Percentiles rank a stretch among this genome's conserved stretches.
phyloP scores from a whole-genome alignment of 148 eudicot genomes.

The Vaccinium darrowii region DNA sequence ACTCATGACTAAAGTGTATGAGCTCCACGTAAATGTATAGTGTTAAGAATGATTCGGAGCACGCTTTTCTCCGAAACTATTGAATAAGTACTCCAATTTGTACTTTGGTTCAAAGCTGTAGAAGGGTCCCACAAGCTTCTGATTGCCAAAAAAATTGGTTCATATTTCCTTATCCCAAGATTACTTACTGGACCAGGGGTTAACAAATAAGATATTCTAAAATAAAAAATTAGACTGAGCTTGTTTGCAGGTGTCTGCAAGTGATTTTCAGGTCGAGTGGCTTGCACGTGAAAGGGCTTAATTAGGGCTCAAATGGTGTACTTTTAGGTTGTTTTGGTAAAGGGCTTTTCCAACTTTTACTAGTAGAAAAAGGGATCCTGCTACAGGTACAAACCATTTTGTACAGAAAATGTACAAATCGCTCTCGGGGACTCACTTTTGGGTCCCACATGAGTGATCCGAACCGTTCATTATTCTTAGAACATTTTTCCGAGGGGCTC shows the following conservation, averaged over 20 bases:
- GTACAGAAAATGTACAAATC: too few relatives aligned
- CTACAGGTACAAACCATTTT: too few relatives aligned
- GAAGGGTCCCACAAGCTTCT: background rate
- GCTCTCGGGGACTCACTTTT: too few relatives aligned
- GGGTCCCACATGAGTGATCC: too few relatives aligned
- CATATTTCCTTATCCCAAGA: background rate
- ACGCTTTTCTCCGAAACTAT: too few relatives aligned
- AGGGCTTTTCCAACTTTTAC: background rate
- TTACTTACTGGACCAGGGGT: background rate
- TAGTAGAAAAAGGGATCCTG: background rate
- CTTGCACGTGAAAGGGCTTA: background rate
- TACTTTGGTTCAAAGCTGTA: background rate
- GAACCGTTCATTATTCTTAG: too few relatives aligned
- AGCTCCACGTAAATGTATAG: too few relatives aligned
- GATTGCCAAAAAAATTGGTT: background rate
- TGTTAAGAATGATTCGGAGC: too few relatives aligned
- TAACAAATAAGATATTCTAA: background rate
- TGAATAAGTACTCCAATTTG: background rate
- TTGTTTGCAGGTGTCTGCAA: background rate
- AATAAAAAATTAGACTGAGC: background rate
- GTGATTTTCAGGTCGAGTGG: background rate
- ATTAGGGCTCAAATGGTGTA: background rate
- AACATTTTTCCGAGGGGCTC: too few relatives aligned
- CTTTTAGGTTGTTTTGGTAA: background rate
- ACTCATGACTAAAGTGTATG: too few relatives aligned